phyloP scores from a whole-genome alignment of 768 basidiomycete species.

The Cytidiella melzeri region DNA sequence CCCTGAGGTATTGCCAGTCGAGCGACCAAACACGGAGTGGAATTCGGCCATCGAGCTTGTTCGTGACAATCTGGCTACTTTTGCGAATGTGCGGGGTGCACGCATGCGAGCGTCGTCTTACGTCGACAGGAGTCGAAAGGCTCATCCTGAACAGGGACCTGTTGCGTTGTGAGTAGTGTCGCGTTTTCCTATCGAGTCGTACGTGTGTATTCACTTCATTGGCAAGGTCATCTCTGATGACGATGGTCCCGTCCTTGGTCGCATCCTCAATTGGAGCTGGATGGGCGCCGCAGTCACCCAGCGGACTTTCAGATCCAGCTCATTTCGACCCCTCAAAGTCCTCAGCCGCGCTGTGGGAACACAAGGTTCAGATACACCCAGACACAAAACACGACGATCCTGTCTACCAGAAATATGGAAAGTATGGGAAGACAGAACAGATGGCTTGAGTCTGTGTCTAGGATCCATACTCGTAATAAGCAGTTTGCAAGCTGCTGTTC shows the following conservation, averaged over 20 bases:
- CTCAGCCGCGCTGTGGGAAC: conserved; percentile 79
- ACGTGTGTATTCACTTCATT: conserved; percentile 23
- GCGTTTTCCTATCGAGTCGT: conserved; percentile 4
- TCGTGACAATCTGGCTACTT: conserved; percentile 81
- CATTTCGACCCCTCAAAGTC: conserved; percentile 73
- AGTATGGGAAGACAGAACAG: background rate
- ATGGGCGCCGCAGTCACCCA: conserved; percentile 50
- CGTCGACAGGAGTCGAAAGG: conserved; percentile 73
- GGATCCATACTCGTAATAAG: no score
- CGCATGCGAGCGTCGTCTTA: conserved; percentile 81
- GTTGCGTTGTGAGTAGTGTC: conserved; percentile 41
- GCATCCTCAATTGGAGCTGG: conserved; percentile 69
- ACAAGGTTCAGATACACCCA: conserved; percentile 83
- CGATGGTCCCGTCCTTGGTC: conserved; percentile 71
- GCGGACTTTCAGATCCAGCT: conserved; percentile 62
- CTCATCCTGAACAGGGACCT: conserved; percentile 41
- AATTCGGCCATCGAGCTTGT: conserved; percentile 76
- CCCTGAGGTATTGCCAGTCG: conserved; percentile 59
- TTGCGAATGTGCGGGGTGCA: conserved; percentile 82
- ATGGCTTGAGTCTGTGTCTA: background rate
- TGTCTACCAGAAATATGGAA: conserved; percentile 26
- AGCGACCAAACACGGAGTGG: conserved; percentile 57
- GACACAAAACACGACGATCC: conserved; percentile 70
- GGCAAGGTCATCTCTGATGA: conserved; percentile 60
- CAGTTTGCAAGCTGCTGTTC: no score